Evolutionary conservation across 176 grass and related monocot species (phyloP), one percentile per base, ranked within the genome.

Genomic region (Triticum timopheevii): DNA sequence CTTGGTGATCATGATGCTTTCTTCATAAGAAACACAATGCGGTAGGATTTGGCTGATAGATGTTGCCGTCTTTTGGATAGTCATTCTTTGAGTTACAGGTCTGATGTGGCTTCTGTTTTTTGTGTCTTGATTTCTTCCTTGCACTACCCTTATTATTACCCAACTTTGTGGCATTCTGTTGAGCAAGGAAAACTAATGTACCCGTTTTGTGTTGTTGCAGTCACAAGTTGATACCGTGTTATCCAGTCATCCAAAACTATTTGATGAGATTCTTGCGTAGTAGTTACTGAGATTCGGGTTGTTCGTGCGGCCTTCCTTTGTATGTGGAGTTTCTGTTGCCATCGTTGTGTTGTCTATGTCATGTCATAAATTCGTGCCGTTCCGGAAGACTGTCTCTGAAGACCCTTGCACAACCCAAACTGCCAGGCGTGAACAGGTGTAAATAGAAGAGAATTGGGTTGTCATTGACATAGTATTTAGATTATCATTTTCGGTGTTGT

Each of bases 291-390:
- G 75, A 33, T 45, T 35, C 5, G n/a, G 49, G n/a, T 64, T 72
- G 71, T 70, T 23, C 8, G 64, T 70, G 30, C 8, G 15, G 20
- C 38, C 15, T 68, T 34, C 28, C 7, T 68, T 34, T 82, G 72
- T 76, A 63, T 64, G 83, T 70, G 25, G 22, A 88, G 61, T 81
- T 75, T 34, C 22, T 47, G 31, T 69, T 23, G 36, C 47, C 8
- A 20, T 85, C 2, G n/a, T n/a, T n/a, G n/a, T n/a, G n/a, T n/a
- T n/a, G n/a, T n/a, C n/a, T n/a, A 6, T 52, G 49, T 45, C n/a
- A 79, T 82, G 81, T 58, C 70, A 73, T 45, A 40, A 22, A 79
- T 74, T 20, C 20, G 17, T 20, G 2, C 17, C 17, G 50, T 56
- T 56, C 6, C 52, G 20, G 54, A 66, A 8, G 54, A 10, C 59